Percentiles rank a stretch among this genome's conserved stretches.
phyloP scores from a whole-genome alignment of 352 stramenopile species.

The Phytophthora megakarya region DNA sequence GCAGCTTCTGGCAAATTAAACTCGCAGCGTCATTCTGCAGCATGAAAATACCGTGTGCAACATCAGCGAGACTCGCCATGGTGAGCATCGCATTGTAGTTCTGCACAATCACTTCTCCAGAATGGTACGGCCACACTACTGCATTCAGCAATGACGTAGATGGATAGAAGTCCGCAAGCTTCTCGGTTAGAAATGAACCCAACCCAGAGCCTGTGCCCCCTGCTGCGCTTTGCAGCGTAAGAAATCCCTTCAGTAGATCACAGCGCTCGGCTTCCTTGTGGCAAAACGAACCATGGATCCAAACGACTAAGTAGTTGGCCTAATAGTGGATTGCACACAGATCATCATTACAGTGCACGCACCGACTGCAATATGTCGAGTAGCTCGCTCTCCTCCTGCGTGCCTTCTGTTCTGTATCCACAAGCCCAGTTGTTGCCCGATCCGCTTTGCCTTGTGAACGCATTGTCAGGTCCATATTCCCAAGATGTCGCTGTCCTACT shows the following conservation, averaged over 20 bases:
- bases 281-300: not conserved
- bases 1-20: slow-evolving; percentile 56
- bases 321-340: not conserved
- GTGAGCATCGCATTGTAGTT: slow-evolving; percentile 92
- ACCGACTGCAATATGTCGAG: slow-evolving; percentile 61
- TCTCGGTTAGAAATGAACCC: slow-evolving; percentile 83
- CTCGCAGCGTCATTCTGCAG: slow-evolving; percentile 73
- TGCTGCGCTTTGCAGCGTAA: slow-evolving; percentile 85
- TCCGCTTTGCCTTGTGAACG: slow-evolving; percentile 64
- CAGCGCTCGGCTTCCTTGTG: slow-evolving; percentile 69
- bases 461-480: slow-evolving; percentile 52
- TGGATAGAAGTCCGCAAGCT: slow-evolving; percentile 66
- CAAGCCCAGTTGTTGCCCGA: slow-evolving; percentile 86
- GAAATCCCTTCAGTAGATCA: slow-evolving; percentile 71
- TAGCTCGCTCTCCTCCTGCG: slow-evolving; percentile 43
- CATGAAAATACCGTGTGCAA: slow-evolving; percentile 65
- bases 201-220: slow-evolving; percentile 88
- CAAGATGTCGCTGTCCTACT: slow-evolving; percentile 22
- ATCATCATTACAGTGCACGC: not conserved
- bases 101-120: slow-evolving; percentile 89
- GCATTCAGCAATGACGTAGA: slow-evolving; percentile 63
- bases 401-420: slow-evolving; percentile 63
- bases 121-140: slow-evolving; percentile 84
- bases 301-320: not conserved
- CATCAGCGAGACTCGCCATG: slow-evolving; percentile 74